A percentile compares a stretch with the other conserved stretches of the same genome.
These are phyloP conservation scores for Fusarium metavorans DNA, from an alignment of 2,329 filamentous ascomycete genomes.

Conservation along the genomic window DNA sequence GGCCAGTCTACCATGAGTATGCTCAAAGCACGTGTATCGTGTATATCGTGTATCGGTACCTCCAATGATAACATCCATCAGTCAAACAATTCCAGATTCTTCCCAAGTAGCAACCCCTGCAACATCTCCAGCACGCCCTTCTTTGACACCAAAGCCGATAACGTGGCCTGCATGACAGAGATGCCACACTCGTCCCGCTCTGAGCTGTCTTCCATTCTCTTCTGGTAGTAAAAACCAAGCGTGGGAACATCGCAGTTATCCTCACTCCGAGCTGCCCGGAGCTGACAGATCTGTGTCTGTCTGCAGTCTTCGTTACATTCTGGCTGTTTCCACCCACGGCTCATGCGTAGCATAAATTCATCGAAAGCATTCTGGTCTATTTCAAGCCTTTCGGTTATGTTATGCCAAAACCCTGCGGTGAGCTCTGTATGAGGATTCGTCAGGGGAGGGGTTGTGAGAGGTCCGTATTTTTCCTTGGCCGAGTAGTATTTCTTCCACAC, in stretches of 20 bases:
- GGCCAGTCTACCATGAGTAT: background rate
- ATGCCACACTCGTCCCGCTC: conserved; percentile 47
- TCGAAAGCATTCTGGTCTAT: conserved; percentile 57
- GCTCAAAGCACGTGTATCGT: background rate
- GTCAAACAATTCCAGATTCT: conserved; percentile 14
- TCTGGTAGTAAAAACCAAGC: conserved; percentile 51
- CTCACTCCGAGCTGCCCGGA: conserved; percentile 64
- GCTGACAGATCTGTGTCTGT: conserved; percentile 61
- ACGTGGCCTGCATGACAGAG: conserved; percentile 43
- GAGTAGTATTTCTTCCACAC: conserved; percentile 69
- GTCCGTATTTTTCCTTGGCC: conserved; percentile 65
- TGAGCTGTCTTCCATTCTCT: conserved; percentile 33
- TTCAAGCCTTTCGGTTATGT: conserved; percentile 63
- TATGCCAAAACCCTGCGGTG: conserved; percentile 70
- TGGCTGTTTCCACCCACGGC: conserved; percentile 57
- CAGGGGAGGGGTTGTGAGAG: conserved; percentile 56
- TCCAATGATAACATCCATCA: background rate
- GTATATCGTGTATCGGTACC: background rate
- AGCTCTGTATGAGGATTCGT: conserved; percentile 57
- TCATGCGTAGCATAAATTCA: conserved; percentile 60
- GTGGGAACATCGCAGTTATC: conserved; percentile 61
- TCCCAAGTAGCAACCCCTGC: conserved; percentile 18
- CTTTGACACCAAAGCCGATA: conserved; percentile 43
- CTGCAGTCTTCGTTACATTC: conserved; percentile 59
- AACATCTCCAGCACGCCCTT: conserved; percentile 43